Evolutionary conservation across 108 stramenopile species (phyloP).

Genomic region (Skeletonema potamos): DNA sequence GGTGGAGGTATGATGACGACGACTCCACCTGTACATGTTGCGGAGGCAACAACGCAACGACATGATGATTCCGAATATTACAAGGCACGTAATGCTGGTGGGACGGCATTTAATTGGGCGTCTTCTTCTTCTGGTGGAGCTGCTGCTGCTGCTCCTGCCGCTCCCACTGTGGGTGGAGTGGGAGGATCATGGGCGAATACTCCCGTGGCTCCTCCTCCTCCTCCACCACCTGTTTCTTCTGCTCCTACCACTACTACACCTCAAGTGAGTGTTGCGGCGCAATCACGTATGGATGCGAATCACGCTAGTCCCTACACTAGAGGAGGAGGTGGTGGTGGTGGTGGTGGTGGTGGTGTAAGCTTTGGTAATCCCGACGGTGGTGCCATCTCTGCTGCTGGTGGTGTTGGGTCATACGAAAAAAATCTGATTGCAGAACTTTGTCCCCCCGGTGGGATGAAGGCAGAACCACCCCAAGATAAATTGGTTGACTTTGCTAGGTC

Average conservation of each 20-base stretch:
- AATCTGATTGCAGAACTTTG: slow-evolving; percentile 90
- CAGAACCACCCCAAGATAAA: slow-evolving; percentile 90
- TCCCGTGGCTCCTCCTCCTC: slow-evolving; percentile 15
- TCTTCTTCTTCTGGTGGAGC: slow-evolving; percentile 36
- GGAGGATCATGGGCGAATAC: slow-evolving; percentile 47
- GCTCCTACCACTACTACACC: background rate
- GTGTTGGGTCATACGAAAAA: slow-evolving; percentile 88
- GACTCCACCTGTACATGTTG: slow-evolving; percentile 9
- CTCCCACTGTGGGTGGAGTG: slow-evolving; percentile 19
- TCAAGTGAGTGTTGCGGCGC: slow-evolving; percentile 29
- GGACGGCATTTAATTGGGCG: slow-evolving; percentile 61
- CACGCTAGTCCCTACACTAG: background rate
- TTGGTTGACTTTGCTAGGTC: slow-evolving; percentile 72
- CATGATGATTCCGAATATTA: slow-evolving; percentile 66
- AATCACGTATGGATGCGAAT: slow-evolving; percentile 20
- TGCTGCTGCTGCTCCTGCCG: slow-evolving; percentile 1
- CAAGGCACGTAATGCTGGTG: slow-evolving; percentile 57
- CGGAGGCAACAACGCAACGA: slow-evolving; percentile 24
- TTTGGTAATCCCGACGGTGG: slow-evolving; percentile 30
- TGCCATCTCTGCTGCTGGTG: slow-evolving; percentile 51
- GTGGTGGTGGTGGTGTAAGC: too few species aligned
- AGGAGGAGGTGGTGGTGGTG: background rate
- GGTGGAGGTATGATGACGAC: background rate
- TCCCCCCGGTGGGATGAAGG: slow-evolving; percentile 92
- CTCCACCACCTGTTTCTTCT: background rate